Conservation (phyloP, 345 rosid species). For the Conringia planisiliqua region DNA sequence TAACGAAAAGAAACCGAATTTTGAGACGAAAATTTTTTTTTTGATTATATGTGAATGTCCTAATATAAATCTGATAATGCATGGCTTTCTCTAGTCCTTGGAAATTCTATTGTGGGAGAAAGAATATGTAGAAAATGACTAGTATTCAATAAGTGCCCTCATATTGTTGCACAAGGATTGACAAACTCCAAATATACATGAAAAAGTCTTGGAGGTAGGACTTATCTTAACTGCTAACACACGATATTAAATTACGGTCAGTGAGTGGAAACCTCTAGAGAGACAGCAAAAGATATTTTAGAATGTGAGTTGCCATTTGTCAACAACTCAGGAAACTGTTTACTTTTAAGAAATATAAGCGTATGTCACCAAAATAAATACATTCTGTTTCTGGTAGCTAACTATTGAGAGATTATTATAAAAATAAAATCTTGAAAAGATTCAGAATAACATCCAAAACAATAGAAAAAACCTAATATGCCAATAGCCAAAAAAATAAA, state of each 20-base stretch:
- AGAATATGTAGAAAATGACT: constrained; percentile 1
- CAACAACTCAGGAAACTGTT: constrained; percentile 16
- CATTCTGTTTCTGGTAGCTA: no score
- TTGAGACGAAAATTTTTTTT: no score
- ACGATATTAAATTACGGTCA: neutral
- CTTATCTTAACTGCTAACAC: constrained; percentile 22
- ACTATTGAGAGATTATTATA: no score
- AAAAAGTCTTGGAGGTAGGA: constrained; percentile 16
- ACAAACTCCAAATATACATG: constrained; percentile 2
- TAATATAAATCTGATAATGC: neutral
- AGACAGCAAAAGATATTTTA: neutral
- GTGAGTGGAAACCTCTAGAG: constrained; percentile 12
- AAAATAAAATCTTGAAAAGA: no score
- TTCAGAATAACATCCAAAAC: no score
- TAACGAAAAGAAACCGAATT: no score
- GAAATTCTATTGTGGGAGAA: neutral
- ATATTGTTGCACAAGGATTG: neutral
- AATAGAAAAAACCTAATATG: no score
- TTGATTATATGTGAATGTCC: neutral
- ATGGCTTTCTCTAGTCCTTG: neutral
- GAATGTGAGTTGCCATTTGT: constrained; percentile 24
- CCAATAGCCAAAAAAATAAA: no score
- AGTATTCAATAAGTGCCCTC: neutral
- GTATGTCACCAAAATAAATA: no score
- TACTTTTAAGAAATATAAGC: no score